Conservation (phyloP, 2,329 filamentous ascomycete genomes). For the Epichloe gansuensis region DNA sequence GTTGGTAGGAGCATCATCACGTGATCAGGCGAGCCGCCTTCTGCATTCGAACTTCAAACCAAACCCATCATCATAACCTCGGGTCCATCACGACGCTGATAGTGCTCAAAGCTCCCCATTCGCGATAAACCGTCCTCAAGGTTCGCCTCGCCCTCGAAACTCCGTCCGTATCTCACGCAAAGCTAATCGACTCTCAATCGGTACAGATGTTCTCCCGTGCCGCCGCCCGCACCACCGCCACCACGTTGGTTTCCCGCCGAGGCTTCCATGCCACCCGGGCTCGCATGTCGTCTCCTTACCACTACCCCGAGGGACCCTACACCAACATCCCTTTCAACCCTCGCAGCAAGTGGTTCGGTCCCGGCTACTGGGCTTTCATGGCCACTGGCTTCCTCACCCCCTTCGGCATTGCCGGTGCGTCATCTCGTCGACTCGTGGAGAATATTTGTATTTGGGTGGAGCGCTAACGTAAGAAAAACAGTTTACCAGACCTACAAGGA, state of each 20-base stretch:
- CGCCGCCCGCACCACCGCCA: constrained; percentile 50
- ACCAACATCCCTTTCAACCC: constrained; percentile 97
- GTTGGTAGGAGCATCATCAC: constrained; percentile 7
- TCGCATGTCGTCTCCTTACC: constrained; percentile 82
- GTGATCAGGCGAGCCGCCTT: constrained; percentile 15
- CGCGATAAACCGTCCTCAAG: constrained; percentile 6
- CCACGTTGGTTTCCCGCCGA: constrained; percentile 66
- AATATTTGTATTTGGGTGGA: not conserved
- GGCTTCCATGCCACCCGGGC: constrained; percentile 86
- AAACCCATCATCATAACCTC: constrained; percentile 14
- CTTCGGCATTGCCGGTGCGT: constrained; percentile 51
- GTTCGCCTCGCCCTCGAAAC: constrained; percentile 9
- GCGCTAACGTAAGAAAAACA: constrained; percentile 15
- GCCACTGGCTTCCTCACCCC: constrained; percentile 44
- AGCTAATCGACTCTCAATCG: constrained; percentile 27
- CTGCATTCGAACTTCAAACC: constrained; percentile 21
- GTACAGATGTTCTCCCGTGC: constrained; percentile 72
- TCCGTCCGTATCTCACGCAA: not conserved
- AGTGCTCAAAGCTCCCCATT: constrained; percentile 14
- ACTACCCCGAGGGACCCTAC: constrained; percentile 94
- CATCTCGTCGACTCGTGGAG: constrained; percentile 8
- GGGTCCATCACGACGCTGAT: constrained; percentile 15
- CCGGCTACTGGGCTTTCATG: constrained; percentile 69
- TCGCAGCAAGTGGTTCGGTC: constrained; percentile 68
- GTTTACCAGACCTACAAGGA: constrained; percentile 35